phyloP scores from a whole-genome alignment of 1,284 basidiomycete genomes.

The Entoloma clypeatum region DNA sequence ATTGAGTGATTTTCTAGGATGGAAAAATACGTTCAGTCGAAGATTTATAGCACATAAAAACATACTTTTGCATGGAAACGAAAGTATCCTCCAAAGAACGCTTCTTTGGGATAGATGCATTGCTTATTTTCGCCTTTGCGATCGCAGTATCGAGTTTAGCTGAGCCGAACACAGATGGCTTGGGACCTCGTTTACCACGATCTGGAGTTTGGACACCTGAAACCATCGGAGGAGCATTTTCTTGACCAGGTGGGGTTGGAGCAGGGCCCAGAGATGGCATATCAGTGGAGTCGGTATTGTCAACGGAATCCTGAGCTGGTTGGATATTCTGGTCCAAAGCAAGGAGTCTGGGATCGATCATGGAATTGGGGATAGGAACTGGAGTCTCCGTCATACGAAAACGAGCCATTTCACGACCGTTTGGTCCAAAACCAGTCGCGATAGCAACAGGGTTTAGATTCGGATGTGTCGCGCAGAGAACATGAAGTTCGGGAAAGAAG shows the following conservation, averaged over 20 bases:
- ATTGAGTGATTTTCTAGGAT: conserved; percentile 8
- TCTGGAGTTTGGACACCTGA: background rate
- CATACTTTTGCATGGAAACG: conserved; percentile 13
- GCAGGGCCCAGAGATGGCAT: background rate
- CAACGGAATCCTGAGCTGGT: background rate
- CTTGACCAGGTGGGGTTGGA: background rate
- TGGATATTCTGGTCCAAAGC: background rate
- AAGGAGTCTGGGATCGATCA: background rate
- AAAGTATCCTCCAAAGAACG: conserved; percentile 11
- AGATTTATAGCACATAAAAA: conserved; percentile 5
- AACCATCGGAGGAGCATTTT: background rate
- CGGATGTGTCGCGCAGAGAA: conserved; percentile 11
- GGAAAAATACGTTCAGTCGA: background rate
- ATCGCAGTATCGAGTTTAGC: conserved; percentile 3
- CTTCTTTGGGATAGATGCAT: conserved; percentile 12
- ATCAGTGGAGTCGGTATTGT: background rate
- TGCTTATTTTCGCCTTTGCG: conserved; percentile 5
- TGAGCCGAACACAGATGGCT: conserved; percentile 8
- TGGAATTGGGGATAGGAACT: background rate
- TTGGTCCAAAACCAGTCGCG: conserved; percentile 19
- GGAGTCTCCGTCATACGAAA: background rate
- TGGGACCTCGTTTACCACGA: conserved; percentile 6
- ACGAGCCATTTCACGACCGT: conserved; percentile 8
- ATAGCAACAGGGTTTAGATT: conserved; percentile 19
- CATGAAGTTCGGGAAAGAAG: conserved; percentile 19